A percentile compares a stretch with the other conserved stretches of the same genome.
Evolutionary conservation across 176 grass and related monocot genomes (phyloP).

Genomic region (Juncus inflexus): DNA sequence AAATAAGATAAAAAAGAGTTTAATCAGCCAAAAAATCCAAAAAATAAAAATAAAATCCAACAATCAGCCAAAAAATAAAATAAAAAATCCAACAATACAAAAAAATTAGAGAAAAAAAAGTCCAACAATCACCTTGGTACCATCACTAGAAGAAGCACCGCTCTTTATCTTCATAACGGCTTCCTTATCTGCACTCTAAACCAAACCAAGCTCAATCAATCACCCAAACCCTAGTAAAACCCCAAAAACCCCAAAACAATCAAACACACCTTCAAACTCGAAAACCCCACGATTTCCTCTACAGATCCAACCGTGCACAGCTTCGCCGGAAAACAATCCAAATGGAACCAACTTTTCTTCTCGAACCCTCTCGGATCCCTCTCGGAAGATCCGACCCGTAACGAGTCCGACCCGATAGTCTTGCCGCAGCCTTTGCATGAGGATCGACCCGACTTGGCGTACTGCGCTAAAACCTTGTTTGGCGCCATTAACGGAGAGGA

Average conservation of each 20-base stretch:
- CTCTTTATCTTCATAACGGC: constrained; percentile 42
- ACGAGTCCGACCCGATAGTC: constrained; percentile 41
- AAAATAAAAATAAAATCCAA: not conserved
- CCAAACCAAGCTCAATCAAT: constrained; percentile 7
- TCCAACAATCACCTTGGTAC: not conserved
- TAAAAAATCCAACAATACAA: no score
- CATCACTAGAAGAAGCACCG: constrained; percentile 21
- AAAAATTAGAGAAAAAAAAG: no score
- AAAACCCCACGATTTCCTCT: constrained; percentile 58
- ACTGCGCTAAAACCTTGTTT: constrained; percentile 45
- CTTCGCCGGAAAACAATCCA: constrained; percentile 53
- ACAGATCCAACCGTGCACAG: constrained; percentile 35
- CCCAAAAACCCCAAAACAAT: not conserved
- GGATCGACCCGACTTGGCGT: constrained; percentile 69
- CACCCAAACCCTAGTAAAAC: not conserved
- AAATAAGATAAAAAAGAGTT: constrained; percentile 12
- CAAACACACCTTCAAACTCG: constrained; percentile 56
- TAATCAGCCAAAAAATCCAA: not conserved
- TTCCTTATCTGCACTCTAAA: constrained; percentile 53
- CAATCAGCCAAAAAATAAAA: not conserved
- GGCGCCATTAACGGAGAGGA: constrained; percentile 30
- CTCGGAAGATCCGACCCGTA: constrained; percentile 45
- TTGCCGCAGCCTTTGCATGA: constrained; percentile 61
- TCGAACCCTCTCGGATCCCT: constrained; percentile 56
- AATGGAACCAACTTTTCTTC: constrained; percentile 59